phyloP scores from a whole-genome alignment of 2,329 filamentous ascomycete species.

The Diplodia corticola region DNA sequence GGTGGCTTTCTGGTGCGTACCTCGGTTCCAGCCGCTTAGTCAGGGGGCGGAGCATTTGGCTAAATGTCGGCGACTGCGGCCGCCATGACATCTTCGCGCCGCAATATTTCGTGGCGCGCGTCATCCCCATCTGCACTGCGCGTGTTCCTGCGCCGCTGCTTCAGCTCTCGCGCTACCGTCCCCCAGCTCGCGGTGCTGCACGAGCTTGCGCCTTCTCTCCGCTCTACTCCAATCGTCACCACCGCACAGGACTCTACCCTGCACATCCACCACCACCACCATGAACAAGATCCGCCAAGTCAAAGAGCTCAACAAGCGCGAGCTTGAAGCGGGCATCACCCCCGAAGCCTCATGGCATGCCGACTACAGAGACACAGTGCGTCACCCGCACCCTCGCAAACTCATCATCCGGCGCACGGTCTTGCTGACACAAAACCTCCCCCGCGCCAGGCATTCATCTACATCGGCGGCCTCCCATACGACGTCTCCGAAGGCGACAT shows the following conservation, averaged over 20 bases:
- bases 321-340: conserved; percentile 84
- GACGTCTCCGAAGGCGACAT: conserved; percentile 94
- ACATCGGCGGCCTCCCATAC: conserved; percentile 91
- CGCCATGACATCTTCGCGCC: conserved; percentile 8
- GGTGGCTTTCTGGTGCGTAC: conserved; percentile 3
- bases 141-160: not conserved
- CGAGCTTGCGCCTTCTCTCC: too few species aligned
- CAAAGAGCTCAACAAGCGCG: conserved; percentile 87
- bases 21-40: not conserved
- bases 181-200: not conserved
- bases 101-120: conserved; percentile 11
- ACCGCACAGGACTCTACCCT: not conserved
- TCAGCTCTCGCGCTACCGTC: not conserved
- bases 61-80: not conserved
- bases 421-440: too few species aligned
- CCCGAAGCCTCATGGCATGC: conserved; percentile 93
- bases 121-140: not conserved
- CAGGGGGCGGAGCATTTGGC: not conserved
- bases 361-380: conserved; percentile 85
- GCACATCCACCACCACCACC: conserved; percentile 30
- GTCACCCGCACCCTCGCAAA: not conserved
- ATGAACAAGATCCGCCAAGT: conserved; percentile 97
- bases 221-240: not conserved
- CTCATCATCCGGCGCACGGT: not conserved
- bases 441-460: conserved; percentile 75